Percentiles rank a stretch among this genome's conserved stretches.
Conservation (phyloP, 2,329 filamentous ascomycete genomes). For the Cordyceps pruinosa region DNA sequence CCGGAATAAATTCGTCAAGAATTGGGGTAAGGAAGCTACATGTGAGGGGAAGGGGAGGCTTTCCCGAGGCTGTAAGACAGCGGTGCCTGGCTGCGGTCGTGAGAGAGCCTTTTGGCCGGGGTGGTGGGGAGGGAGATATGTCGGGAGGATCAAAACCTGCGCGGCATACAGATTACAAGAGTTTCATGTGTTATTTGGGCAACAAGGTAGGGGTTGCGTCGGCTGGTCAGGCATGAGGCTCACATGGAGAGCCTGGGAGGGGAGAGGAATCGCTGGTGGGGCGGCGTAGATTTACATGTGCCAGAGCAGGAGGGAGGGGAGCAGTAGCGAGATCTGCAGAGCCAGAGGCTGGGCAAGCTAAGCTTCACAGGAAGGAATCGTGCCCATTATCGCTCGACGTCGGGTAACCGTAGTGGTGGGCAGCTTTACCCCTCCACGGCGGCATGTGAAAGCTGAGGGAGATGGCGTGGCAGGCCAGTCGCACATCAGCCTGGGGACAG, state of each 20-base stretch:
- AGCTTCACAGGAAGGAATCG: neutral
- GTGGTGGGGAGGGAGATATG: neutral
- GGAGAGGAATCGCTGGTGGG: neutral
- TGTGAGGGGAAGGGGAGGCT: neutral
- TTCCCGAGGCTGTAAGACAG: neutral
- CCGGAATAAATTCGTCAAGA: constrained; percentile 7
- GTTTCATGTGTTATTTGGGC: neutral
- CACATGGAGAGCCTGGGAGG: neutral
- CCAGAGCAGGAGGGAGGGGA: neutral
- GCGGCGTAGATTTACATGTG: constrained; percentile 1
- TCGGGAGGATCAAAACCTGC: neutral
- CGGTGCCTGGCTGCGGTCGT: neutral
- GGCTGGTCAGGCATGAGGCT: neutral
- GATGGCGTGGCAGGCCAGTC: neutral
- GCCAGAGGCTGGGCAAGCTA: neutral
- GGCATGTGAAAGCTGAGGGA: neutral
- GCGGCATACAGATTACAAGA: neutral
- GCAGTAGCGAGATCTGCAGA: neutral
- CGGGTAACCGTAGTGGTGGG: neutral
- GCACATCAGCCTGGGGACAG: neutral
- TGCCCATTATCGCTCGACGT: neutral
- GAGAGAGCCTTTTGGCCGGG: neutral
- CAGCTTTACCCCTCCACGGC: neutral
- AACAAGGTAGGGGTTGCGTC: neutral
- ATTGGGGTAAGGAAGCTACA: constrained; percentile 1